Conservation (phyloP, 805 yeast genomes). For the Citeromyces nyonsensis region DNA sequence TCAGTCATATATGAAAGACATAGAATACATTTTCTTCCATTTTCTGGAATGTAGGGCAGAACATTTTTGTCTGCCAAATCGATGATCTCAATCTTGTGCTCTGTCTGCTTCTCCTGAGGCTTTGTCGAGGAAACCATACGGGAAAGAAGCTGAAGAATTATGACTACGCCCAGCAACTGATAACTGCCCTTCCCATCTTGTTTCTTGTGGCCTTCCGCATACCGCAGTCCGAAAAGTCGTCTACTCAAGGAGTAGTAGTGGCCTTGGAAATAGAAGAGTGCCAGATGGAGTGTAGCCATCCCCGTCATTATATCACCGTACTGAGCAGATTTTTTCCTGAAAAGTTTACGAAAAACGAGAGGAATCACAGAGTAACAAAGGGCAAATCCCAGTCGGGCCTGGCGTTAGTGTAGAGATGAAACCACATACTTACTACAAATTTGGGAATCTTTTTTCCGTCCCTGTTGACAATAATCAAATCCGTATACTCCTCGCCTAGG, state of each 20-base stretch:
- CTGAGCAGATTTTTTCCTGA: no score
- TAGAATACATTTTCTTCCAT: constrained; percentile 67
- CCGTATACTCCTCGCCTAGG: constrained; percentile 90
- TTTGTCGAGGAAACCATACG: constrained; percentile 22
- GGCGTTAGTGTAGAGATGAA: constrained; percentile 3
- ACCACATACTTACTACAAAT: constrained; percentile 1
- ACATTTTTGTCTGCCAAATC: constrained; percentile 39
- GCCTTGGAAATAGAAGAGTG: constrained; percentile 73
- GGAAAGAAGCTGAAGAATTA: constrained; percentile 29
- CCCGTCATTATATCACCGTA: constrained; percentile 27
- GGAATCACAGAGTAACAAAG: constrained; percentile 51
- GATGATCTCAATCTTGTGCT: constrained; percentile 12
- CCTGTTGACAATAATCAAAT: constrained; percentile 47
- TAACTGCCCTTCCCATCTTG: constrained; percentile 42
- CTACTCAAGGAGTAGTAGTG: constrained; percentile 68
- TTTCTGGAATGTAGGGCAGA: constrained; percentile 55
- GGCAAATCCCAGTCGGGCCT: constrained; percentile 41
- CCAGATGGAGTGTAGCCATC: constrained; percentile 55
- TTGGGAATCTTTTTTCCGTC: constrained; percentile 35
- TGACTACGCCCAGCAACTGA: constrained; percentile 55
- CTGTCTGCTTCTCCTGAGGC: constrained; percentile 3
- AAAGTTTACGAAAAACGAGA: constrained; percentile 20
- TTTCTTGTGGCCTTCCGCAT: constrained; percentile 55
- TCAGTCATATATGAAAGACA: constrained; percentile 69
- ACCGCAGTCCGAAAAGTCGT: constrained; percentile 65